Conservation (phyloP, 306 rosid genomes). For the Gastrolobium villosum region DNA sequence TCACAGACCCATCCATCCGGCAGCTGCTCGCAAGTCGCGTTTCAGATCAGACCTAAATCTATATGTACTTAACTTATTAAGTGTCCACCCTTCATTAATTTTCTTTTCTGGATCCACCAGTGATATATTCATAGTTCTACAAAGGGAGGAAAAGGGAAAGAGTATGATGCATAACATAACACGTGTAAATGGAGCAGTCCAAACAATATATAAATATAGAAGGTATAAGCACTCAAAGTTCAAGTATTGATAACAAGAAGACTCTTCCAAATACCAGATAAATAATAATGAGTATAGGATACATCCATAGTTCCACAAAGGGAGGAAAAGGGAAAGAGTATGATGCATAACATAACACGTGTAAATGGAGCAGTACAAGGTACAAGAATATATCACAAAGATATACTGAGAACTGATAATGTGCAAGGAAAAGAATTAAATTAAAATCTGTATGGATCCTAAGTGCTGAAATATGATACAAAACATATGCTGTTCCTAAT, state of each 20-base stretch:
- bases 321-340: neutral
- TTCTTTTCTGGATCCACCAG: too few relatives aligned
- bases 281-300: too few relatives aligned
- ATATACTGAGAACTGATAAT: neutral
- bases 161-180: neutral
- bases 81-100: too few relatives aligned
- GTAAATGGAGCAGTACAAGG: neutral
- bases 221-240: too few relatives aligned
- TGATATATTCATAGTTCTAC: neutral
- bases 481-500: neutral
- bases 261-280: too few relatives aligned
- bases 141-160: neutral
- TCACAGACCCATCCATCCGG: too few relatives aligned
- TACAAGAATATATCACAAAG: neutral
- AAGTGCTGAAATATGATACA: neutral
- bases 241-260: too few relatives aligned
- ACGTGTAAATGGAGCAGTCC: neutral
- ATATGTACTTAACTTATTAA: too few relatives aligned
- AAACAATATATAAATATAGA: neutral
- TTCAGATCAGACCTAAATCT: too few relatives aligned
- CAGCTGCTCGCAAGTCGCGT: too few relatives aligned
- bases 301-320: neutral
- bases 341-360: neutral
- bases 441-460: neutral
- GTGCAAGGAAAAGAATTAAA: neutral